Evolutionary conservation across 352 stramenopile species (phyloP).

Genomic region (Peronospora farinosa): DNA sequence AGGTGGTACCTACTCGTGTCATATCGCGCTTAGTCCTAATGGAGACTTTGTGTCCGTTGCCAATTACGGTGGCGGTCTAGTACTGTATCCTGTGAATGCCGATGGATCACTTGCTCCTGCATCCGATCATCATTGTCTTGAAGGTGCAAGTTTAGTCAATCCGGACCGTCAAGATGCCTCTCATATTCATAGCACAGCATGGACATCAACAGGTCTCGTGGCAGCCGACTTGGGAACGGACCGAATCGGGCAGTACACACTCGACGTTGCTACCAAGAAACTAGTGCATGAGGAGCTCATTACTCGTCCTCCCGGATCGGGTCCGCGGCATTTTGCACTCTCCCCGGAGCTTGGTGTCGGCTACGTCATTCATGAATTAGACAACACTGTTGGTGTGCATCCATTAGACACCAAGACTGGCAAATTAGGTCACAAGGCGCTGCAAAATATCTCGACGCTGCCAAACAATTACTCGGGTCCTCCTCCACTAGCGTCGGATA

Average conservation of each 20-base stretch:
- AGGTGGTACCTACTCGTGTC: conserved; percentile 49
- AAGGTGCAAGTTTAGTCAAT: conserved; percentile 37
- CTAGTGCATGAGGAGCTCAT: conserved; percentile 41
- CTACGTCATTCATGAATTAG: conserved; percentile 70
- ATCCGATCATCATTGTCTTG: conserved; percentile 41
- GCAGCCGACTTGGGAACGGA: conserved; percentile 70
- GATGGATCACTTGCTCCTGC: conserved; percentile 47
- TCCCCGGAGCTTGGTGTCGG: conserved; percentile 39
- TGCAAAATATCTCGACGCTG: conserved; percentile 66
- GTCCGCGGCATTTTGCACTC: conserved; percentile 76
- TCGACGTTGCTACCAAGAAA: conserved; percentile 38
- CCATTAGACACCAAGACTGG: conserved; percentile 38
- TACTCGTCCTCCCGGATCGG: conserved; percentile 37
- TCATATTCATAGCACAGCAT: conserved; percentile 74
- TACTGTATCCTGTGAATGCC: conserved; percentile 45
- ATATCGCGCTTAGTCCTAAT: conserved; percentile 45
- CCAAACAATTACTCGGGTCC: conserved; percentile 36
- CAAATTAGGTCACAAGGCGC: conserved; percentile 32
- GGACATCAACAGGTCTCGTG: conserved; percentile 39
- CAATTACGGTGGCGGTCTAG: conserved; percentile 70
- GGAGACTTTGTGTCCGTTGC: conserved; percentile 52
- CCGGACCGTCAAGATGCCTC: conserved; percentile 65
- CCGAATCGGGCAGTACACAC: conserved; percentile 48
- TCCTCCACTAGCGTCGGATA: conserved; percentile 33
- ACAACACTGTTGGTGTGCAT: conserved; percentile 60